Evolutionary conservation across 2,329 filamentous ascomycete species (phyloP).

Genomic region (Colletotrichum godetiae): DNA sequence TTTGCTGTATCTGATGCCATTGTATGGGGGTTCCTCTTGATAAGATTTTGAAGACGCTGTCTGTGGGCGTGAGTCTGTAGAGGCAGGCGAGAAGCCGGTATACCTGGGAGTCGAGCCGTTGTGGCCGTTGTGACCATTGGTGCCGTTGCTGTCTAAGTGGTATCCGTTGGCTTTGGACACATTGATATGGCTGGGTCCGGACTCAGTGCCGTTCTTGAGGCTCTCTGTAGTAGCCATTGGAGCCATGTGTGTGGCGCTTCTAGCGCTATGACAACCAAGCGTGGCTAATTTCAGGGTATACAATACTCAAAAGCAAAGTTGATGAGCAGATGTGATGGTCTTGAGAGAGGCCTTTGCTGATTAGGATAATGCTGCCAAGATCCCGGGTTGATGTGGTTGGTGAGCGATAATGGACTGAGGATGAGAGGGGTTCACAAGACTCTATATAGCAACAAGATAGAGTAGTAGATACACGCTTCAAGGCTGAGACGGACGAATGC

Average conservation of each 20-base stretch:
- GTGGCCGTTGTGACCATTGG: slow-evolving; percentile 11
- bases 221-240: slow-evolving; percentile 23
- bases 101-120: slow-evolving; percentile 23
- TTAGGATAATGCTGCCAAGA: not conserved
- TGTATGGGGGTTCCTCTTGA: slow-evolving; percentile 30
- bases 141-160: slow-evolving; percentile 10
- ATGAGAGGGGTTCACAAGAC: not conserved
- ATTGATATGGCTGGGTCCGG: slow-evolving; percentile 19
- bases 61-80: slow-evolving; percentile 26
- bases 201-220: slow-evolving; percentile 9
- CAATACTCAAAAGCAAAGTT: not conserved
- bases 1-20: slow-evolving; percentile 35
- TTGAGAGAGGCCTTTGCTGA: not conserved
- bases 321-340: not conserved
- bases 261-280: not conserved
- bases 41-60: slow-evolving; percentile 31
- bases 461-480: not conserved
- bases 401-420: not conserved
- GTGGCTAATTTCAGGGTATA: not conserved
- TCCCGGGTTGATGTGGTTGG: not conserved
- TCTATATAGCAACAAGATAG: slow-evolving; percentile 19
- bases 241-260: slow-evolving; percentile 18
- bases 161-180: slow-evolving; percentile 25
- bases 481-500: slow-evolving; percentile 8
- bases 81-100: slow-evolving; percentile 25